phyloP scores from a whole-genome alignment of 768 basidiomycete species.

The Podaxis mareebaensis region DNA sequence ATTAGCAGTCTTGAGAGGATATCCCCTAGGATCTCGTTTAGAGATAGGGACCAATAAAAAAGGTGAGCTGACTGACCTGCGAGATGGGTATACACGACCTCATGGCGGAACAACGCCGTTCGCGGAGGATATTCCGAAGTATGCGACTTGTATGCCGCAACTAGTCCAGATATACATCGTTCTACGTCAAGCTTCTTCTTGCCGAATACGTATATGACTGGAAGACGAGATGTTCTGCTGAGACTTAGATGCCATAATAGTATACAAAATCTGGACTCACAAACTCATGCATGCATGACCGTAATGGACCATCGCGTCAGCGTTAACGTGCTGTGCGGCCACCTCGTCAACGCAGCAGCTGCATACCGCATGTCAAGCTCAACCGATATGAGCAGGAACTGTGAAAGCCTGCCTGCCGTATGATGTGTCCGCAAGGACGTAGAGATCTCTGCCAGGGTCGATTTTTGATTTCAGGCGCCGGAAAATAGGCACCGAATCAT shows the following conservation, averaged over 20 bases:
- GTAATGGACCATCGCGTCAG: conserved; percentile 91
- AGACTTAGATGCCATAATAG: conserved; percentile 1
- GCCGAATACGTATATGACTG: conserved; percentile 90
- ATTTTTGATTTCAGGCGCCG: conserved; percentile 56
- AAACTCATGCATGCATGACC: conserved; percentile 95
- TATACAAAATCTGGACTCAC: conserved; percentile 45
- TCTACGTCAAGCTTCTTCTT: conserved; percentile 62
- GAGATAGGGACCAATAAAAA: neutral
- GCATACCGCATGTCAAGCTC: conserved; percentile 2
- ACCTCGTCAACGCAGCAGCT: conserved; percentile 98
- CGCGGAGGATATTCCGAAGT: conserved; percentile 4
- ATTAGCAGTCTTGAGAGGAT: conserved; percentile 31
- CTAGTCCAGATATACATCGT: conserved; percentile 46
- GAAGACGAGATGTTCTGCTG: conserved; percentile 78
- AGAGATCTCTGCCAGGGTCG: conserved; percentile 57
- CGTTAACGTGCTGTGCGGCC: conserved; percentile 90
- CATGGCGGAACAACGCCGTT: conserved; percentile 60
- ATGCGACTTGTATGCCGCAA: conserved; percentile 30
- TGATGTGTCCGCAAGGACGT: conserved; percentile 95
- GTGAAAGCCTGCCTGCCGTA: conserved; percentile 78
- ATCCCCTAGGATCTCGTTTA: conserved; percentile 28
- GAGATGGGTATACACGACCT: conserved; percentile 74
- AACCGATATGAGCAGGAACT: neutral
- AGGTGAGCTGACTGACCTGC: conserved; percentile 55
- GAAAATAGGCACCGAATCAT: conserved; percentile 84